Evolutionary conservation across 2,329 filamentous ascomycete genomes (phyloP).

Genomic region (Paracoccidioides brasiliensis): DNA sequence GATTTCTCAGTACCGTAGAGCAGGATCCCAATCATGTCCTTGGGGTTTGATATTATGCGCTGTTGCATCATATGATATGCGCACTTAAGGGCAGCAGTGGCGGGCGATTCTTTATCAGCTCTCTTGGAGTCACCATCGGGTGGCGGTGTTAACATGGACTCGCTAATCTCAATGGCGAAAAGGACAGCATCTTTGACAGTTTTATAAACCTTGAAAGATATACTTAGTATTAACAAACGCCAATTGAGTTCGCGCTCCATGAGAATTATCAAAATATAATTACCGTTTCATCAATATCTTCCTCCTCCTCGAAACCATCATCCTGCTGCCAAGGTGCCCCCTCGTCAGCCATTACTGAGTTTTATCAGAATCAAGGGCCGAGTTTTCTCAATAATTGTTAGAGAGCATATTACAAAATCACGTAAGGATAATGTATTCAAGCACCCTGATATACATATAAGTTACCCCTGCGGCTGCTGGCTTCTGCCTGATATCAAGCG

Average conservation of each 20-base stretch:
- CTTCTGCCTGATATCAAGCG: constrained; percentile 3
- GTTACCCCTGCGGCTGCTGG: neutral
- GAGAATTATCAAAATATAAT: neutral
- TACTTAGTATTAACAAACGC: neutral
- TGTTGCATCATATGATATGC: constrained; percentile 95
- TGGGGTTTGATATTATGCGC: constrained; percentile 91
- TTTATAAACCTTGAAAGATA: constrained; percentile 58
- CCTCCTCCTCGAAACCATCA: constrained; percentile 32
- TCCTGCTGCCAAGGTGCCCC: constrained; percentile 24
- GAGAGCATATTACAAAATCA: no score
- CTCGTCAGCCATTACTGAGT: constrained; percentile 25
- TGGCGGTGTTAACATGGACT: constrained; percentile 66
- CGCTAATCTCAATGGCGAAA: constrained; percentile 84
- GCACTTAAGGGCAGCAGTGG: constrained; percentile 78
- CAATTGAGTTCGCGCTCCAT: neutral
- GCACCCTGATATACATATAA: no score
- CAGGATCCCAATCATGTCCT: constrained; percentile 92
- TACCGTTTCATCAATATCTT: constrained; percentile 35
- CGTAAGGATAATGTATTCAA: no score
- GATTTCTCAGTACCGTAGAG: constrained; percentile 82
- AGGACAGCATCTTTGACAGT: constrained; percentile 94
- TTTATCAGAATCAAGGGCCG: neutral
- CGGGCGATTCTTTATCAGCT: constrained; percentile 61
- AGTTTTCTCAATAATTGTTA: neutral
- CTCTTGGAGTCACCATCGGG: constrained; percentile 57